Conservation (phyloP, 345 rosid species). For the Syzygium jambos region DNA sequence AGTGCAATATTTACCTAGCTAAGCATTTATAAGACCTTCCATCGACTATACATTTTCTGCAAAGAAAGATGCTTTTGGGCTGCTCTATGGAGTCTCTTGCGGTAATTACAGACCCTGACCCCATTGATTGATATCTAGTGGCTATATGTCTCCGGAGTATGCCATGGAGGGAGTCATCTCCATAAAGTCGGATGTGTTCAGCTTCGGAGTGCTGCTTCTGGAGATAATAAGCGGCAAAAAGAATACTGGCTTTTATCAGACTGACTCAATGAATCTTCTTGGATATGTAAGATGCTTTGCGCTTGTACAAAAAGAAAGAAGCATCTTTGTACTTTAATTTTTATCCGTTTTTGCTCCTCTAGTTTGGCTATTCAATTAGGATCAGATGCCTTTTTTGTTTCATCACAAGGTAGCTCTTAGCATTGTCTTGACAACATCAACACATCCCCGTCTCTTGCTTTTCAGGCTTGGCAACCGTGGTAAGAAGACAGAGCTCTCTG, state of each 20-base stretch:
- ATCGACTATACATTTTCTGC: background rate
- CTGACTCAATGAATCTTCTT: conserved; percentile 13
- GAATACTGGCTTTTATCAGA: conserved; percentile 13
- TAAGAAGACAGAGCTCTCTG: conserved; percentile 4
- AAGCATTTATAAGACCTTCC: background rate
- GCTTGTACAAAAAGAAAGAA: background rate
- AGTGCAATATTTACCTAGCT: background rate
- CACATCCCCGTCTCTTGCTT: too few relatives aligned
- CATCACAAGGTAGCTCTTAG: background rate
- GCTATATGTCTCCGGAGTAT: conserved; percentile 15
- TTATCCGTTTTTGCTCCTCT: background rate
- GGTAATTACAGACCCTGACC: background rate
- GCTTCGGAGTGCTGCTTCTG: conserved; percentile 13
- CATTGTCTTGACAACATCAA: background rate
- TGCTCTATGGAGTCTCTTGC: background rate
- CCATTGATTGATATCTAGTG: background rate
- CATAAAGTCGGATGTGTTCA: conserved; percentile 15
- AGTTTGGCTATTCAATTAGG: background rate
- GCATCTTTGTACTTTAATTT: background rate
- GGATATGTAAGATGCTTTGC: conserved; percentile 7
- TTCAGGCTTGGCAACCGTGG: conserved; percentile 28
- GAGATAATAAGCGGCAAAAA: conserved; percentile 14
- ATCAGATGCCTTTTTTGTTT: background rate
- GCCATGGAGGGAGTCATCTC: conserved; percentile 13
- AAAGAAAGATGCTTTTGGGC: background rate